These are phyloP conservation scores for Cinnamomum chago DNA, from an alignment of 164 flowering plant species.

Conservation along the genomic window DNA sequence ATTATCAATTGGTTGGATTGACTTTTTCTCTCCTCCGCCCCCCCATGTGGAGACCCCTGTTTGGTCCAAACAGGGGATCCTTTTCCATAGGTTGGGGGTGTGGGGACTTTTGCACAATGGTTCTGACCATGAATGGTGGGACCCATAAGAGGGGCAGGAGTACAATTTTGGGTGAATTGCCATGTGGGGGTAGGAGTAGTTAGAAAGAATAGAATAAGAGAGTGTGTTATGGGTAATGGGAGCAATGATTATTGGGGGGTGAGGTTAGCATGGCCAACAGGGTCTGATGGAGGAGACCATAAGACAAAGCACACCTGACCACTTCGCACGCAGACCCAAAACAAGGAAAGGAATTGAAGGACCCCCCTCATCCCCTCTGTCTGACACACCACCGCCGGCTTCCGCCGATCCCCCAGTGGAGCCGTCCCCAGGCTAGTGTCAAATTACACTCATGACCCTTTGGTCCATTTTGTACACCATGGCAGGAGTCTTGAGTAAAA, in stretches of 20 bases:
- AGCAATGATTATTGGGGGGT: neutral
- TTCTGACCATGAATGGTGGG: too few relatives aligned
- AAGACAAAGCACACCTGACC: neutral
- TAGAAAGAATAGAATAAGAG: too few relatives aligned
- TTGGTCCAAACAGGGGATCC: too few relatives aligned
- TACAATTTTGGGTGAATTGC: too few relatives aligned
- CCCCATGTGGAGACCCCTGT: too few relatives aligned
- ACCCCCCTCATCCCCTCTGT: neutral
- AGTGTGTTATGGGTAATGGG: too few relatives aligned
- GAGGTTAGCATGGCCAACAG: slow-evolving; percentile 5
- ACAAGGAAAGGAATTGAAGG: neutral
- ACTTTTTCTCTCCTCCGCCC: too few relatives aligned
- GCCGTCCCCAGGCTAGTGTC: neutral
- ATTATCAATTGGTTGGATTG: too few relatives aligned
- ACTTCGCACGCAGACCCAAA: slow-evolving; percentile 1
- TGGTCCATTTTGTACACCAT: neutral
- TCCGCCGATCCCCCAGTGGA: slow-evolving; percentile 11
- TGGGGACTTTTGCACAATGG: too few relatives aligned
- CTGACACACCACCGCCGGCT: slow-evolving; percentile 7
- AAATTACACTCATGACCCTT: neutral
- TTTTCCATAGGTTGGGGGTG: too few relatives aligned
- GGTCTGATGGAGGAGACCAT: neutral
- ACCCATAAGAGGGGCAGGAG: too few relatives aligned
- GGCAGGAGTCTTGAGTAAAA: neutral
- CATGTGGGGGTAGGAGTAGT: too few relatives aligned